These are phyloP conservation scores for Erigeron philadelphicus DNA, from an alignment of 140 eudicot species.

Conservation along the genomic window DNA sequence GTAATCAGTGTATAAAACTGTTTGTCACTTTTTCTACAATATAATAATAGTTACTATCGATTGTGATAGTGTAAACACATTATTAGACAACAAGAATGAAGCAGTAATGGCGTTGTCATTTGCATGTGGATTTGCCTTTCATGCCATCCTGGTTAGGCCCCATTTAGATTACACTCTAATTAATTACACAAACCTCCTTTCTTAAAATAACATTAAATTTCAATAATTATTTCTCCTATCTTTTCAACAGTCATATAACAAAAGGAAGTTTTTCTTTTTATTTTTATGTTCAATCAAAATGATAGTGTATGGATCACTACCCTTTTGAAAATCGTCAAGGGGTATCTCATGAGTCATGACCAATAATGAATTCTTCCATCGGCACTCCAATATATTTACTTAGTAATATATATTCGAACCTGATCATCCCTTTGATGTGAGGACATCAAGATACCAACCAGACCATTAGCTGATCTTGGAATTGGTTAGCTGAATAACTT, in stretches of 20 bases:
- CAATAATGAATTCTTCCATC: no score
- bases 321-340: no score
- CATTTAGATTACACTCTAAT: conserved; percentile 22
- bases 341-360: no score
- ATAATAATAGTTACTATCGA: not conserved
- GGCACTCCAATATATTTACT: no score
- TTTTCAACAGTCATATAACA: not conserved
- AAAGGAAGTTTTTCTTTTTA: no score
- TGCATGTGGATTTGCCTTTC: conserved; percentile 39
- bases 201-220: conserved; percentile 1
- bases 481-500: no score
- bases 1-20: not conserved
- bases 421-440: no score
- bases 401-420: no score
- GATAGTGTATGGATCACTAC: no score
- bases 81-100: conserved; percentile 18
- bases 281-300: no score
- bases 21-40: not conserved
- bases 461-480: no score
- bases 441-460: no score
- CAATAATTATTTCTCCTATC: conserved; percentile 11
- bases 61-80: conserved; percentile 26
- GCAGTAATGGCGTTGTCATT: conserved; percentile 22
- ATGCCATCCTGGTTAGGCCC: conserved; percentile 39
- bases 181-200: not conserved